Base-by-base conservation (phyloP, 371 early-diverging fungal genomes). In the Apophysomyces ossiformis region DNA sequence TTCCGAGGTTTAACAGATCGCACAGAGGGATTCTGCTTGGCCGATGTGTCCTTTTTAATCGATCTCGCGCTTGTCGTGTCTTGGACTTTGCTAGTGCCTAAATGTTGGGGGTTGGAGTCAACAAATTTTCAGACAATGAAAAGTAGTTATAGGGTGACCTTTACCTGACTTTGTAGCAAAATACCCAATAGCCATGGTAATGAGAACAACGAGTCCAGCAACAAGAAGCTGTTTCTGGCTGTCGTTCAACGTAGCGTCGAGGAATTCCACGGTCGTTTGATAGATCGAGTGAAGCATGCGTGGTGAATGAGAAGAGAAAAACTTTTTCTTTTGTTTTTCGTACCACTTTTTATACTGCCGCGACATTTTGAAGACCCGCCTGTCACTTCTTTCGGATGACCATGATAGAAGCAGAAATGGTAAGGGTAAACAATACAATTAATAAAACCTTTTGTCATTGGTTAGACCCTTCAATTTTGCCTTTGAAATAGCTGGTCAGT, bases 271-370 rank as follows among this genome's bases (percentile, higher is more conserved):
- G 35, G 21, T 18, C 21, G 50, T 50, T 21, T 50, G 16, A 11
- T 50, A 26, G 50, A 50, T 50, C 50, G 9, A 21, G 21, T 50
- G 9, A 21, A 16, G 21, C 50, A 50, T 50, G 50, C 21, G 50
- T 50, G 21, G 50, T 50, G 50, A 50, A 50, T 50, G 50, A 50
- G 50, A 21, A 18, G 35, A 50, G 46, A 50, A 50, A 50, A 50
- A 50, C 50, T 50, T 50, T 50, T 46, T 50, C 21, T 50, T n/a
- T 26, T 26, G 26, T n/a, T 50, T 50, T 50, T n/a, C 7, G n/a
- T n/a, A 21, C 26, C 26, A 50, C 9, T 21, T 50, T 50, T 50
- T 50, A 50, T 50, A 50, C 8, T 9, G 21, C 50, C 16, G 50
- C 50, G 50, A 21, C 35, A 50, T 18, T 18, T 50, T 50, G 50